A percentile compares a stretch with the other conserved stretches of the same genome.
These are phyloP conservation scores for Leccinum truebloodii DNA, from an alignment of 768 basidiomycete species.

Conservation along the genomic window DNA sequence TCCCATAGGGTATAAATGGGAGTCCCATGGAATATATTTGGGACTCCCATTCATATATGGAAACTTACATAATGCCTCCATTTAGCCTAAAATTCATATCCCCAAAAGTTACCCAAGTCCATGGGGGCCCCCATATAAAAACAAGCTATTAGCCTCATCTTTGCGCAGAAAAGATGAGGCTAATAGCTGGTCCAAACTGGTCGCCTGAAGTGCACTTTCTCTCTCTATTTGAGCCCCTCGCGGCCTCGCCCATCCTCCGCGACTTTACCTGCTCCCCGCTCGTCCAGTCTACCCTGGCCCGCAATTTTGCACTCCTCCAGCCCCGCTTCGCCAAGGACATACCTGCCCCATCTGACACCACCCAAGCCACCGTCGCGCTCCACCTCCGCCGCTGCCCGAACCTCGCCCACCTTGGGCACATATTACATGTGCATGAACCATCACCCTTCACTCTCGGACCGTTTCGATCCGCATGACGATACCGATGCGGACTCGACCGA, in stretches of 20 bases:
- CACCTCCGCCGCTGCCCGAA: constrained; percentile 57
- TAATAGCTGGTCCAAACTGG: too few species aligned
- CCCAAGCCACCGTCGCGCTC: constrained; percentile 42
- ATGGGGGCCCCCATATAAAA: too few species aligned
- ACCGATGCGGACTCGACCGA: neutral
- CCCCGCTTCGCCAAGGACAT: constrained; percentile 31
- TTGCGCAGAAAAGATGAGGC: too few species aligned
- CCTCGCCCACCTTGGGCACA: constrained; percentile 43
- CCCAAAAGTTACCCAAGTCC: too few species aligned
- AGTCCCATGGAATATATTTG: too few species aligned
- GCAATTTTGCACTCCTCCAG: constrained; percentile 47
- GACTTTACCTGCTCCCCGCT: constrained; percentile 57
- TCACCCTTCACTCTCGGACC: constrained; percentile 40
- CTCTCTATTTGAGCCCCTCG: constrained; percentile 44
- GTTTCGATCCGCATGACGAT: constrained; percentile 34
- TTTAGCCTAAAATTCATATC: too few species aligned
- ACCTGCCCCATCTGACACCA: constrained; percentile 16
- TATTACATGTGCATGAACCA: constrained; percentile 54
- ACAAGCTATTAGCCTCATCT: too few species aligned
- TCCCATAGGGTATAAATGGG: too few species aligned
- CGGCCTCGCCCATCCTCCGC: constrained; percentile 48
- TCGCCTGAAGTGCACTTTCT: too few species aligned
- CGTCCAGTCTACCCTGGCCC: constrained; percentile 49
- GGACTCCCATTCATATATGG: too few species aligned
- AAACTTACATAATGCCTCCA: too few species aligned